Conservation (phyloP, 2,329 filamentous ascomycete genomes). For the Clathrospora elynae region DNA sequence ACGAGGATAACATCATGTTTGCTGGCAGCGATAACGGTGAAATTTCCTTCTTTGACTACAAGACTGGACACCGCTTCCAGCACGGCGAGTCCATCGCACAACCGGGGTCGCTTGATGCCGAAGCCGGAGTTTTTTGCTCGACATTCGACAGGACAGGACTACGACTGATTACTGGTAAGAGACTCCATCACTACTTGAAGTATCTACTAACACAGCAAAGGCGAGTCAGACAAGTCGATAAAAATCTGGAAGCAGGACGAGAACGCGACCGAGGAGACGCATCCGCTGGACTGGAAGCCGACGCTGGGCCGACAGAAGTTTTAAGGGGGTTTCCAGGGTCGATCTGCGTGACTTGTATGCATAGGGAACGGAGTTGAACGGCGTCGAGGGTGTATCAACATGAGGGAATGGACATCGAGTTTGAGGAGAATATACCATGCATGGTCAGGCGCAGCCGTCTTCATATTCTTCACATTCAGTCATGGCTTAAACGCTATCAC, state of each 20-base stretch:
- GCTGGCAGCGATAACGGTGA: slow-evolving; percentile 95
- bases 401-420: slow-evolving; percentile 2
- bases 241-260: slow-evolving; percentile 98
- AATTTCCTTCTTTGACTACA: slow-evolving; percentile 99
- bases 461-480: no score
- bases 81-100: slow-evolving; percentile 88
- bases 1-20: slow-evolving; percentile 94
- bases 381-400: slow-evolving; percentile 12
- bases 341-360: slow-evolving; percentile 1
- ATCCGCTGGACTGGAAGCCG: slow-evolving; percentile 92
- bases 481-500: no score
- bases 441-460: neutral
- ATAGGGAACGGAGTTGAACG: slow-evolving; percentile 11
- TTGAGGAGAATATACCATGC: slow-evolving; percentile 4
- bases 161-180: slow-evolving; percentile 89
- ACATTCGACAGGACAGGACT: slow-evolving; percentile 90
- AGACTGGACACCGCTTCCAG: slow-evolving; percentile 91
- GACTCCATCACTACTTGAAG: no score
- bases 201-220: no score
- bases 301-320: slow-evolving; percentile 76
- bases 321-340: slow-evolving; percentile 8
- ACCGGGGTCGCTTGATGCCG: slow-evolving; percentile 89
- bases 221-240: slow-evolving; percentile 87
- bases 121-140: slow-evolving; percentile 91
- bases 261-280: slow-evolving; percentile 84